Evolutionary conservation across 306 rosid genomes (phyloP), one percentile per base, ranked within the genome.

Genomic region (Pterocarpus santalinus): DNA sequence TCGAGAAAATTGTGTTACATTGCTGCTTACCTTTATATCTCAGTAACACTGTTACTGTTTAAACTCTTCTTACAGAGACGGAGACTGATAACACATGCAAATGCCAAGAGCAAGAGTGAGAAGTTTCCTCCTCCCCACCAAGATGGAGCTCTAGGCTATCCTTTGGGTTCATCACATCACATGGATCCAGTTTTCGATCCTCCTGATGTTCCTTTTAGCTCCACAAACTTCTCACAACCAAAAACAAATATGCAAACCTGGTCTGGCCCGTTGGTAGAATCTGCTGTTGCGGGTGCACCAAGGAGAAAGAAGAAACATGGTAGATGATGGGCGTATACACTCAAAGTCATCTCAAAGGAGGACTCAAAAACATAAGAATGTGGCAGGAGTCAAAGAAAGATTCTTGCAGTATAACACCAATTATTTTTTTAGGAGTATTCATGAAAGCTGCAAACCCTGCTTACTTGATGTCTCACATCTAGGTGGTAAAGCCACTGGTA

Each of bases 91-190:
- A 91, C 98, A 8, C 99, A 93, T 68, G 92, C 99, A 65, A 96
- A 96, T 72, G 98, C 98, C 0, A 96, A 96, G 91, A 96, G 98
- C 92, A 96, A 96, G 90, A 96, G 99, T 4, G 99, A 96, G 78
- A 96, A 96, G 89, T 96, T 96, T 80, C 99, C 98, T 72, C 99
- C 99, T 65, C 99, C 99, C 1, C 99, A 96, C 86, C 97, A 96
- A 88, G 99, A 96, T 15, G 99, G 99, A 89, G 69, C 98, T 22
- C 90, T 96, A 35, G 98, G 99, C 69, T 93, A 90, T 84, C 89
- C 97, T 17, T 73, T 96, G 79, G 97, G 97, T 80, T 90, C 99
- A 62, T 93, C 97, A 11, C 92, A 96, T 80, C 94, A 90, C 87
- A 89, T 93, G 67, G 97, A 93, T 89, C 98, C 99, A 8, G 82